Conservation (phyloP, 148 eudicot species). For the Nepenthes mirabilis region DNA sequence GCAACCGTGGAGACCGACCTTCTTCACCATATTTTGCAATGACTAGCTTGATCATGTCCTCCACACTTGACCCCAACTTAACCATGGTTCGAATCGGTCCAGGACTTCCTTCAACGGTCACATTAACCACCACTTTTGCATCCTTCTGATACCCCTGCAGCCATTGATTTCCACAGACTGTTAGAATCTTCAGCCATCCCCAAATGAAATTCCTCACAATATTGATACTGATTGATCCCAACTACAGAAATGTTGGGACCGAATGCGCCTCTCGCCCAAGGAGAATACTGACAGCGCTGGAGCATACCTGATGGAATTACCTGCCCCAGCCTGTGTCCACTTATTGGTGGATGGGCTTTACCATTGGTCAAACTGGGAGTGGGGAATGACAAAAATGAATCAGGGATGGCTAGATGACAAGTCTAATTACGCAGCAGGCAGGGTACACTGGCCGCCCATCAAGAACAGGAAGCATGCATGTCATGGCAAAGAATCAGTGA, state of each 20-base stretch:
- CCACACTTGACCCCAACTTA: slow-evolving; percentile 67
- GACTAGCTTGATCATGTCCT: slow-evolving; percentile 60
- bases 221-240: not conserved
- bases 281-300: too few relatives aligned
- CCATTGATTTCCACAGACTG: not conserved
- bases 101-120: slow-evolving; percentile 77
- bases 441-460: too few relatives aligned
- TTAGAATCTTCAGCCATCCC: not conserved
- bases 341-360: too few relatives aligned
- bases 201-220: not conserved
- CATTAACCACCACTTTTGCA: slow-evolving; percentile 70
- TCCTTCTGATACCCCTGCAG: slow-evolving; percentile 49
- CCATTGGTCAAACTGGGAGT: too few relatives aligned
- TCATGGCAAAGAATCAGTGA: too few relatives aligned
- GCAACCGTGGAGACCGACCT: slow-evolving; percentile 58
- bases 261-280: too few relatives aligned
- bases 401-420: too few relatives aligned
- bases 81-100: slow-evolving; percentile 68
- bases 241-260: not conserved
- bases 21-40: slow-evolving; percentile 48
- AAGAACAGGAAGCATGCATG: too few relatives aligned
- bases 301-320: too few relatives aligned
- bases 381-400: too few relatives aligned
- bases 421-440: too few relatives aligned
- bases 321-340: too few relatives aligned